phyloP scores from a whole-genome alignment of 208 protist species.

The Leishmania amazonensis region DNA sequence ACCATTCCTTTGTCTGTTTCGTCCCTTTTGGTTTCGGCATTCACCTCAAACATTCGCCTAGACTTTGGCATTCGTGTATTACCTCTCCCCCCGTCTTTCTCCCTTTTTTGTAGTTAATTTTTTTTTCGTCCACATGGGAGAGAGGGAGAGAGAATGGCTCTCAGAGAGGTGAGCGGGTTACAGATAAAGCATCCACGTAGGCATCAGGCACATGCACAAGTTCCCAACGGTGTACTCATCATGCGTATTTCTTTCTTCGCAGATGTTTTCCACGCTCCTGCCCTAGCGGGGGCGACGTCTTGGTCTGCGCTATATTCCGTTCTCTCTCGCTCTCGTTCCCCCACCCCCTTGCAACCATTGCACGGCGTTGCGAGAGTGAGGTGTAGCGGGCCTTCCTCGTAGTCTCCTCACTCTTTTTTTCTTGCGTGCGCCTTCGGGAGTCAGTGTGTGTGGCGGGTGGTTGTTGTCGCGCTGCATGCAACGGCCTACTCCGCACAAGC shows the following conservation, averaged over 20 bases:
- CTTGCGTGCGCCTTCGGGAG: not conserved
- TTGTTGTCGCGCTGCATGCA: not conserved
- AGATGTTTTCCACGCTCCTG: not conserved
- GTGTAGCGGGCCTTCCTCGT: not conserved
- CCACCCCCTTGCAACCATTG: not conserved
- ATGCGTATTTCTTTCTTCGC: not conserved
- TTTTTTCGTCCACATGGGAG: not conserved
- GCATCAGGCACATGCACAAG: not conserved
- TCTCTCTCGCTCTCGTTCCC: not conserved
- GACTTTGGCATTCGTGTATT: not conserved
- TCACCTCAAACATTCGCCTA: not conserved
- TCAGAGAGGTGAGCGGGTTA: not conserved
- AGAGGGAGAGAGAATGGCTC: not conserved
- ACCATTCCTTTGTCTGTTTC: not conserved
- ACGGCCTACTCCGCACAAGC: not conserved
- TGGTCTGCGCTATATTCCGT: not conserved
- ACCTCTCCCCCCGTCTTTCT: not conserved
- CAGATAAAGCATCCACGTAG: not conserved
- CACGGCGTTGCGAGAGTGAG: not conserved
- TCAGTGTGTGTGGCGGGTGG: not conserved
- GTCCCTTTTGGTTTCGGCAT: not conserved
- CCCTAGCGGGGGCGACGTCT: not conserved
- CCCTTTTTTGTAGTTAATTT: not conserved
- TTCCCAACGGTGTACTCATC: not conserved
- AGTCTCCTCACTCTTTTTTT: not conserved